Evolutionary conservation across 805 yeast species (phyloP), one percentile per base, ranked within the genome.

Genomic region (Isabelozyma pseudorhagii): DNA sequence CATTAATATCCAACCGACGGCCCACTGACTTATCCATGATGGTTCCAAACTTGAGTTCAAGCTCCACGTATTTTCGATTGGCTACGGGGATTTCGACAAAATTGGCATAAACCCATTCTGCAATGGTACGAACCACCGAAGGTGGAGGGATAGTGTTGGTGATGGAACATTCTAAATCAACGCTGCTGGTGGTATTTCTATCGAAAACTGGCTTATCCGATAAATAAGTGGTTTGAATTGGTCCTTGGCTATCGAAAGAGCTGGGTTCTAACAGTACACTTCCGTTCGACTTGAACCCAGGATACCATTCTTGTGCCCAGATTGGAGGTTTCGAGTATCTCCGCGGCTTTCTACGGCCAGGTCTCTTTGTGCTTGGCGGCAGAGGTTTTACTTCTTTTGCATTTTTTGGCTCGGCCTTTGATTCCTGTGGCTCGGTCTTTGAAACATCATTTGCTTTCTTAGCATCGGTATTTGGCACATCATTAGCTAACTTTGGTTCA

Each of bases 61-160:
- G 67, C 70, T 88, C 96, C 28, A 87, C 74, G 52, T 61, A 58
- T 58, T 73, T 80, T 18, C 84, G 74, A 58, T 76, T 78, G 40
- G 80, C 80, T 18, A 70, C 71, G 39, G 82, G 79, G 39, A 89
- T 78, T 34, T 88, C 88, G 42, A 77, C 77, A 44, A 90, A 75
- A 54, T 88, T 85, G 15, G 96, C 91, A 74, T 87, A 91, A 8
- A 92, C 77, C 97, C 97, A 92, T 57, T 86, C 89, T 18, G 94
- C 87, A 6, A 92, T 82, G 34, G 88, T 82, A 60, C 92, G 81
- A 5, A 92, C 87, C 50, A 89, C 74, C 58, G 89, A 93, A 60
- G 89, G 90, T 44, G 88, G 80, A 0, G 94, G 94, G 42, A 83
- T 83, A 0, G 87, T 77, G 5, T 91, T 92, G 0, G 90, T 84